Evolutionary conservation across 768 basidiomycete genomes (phyloP).

Genomic region (Lyophyllum semitale): DNA sequence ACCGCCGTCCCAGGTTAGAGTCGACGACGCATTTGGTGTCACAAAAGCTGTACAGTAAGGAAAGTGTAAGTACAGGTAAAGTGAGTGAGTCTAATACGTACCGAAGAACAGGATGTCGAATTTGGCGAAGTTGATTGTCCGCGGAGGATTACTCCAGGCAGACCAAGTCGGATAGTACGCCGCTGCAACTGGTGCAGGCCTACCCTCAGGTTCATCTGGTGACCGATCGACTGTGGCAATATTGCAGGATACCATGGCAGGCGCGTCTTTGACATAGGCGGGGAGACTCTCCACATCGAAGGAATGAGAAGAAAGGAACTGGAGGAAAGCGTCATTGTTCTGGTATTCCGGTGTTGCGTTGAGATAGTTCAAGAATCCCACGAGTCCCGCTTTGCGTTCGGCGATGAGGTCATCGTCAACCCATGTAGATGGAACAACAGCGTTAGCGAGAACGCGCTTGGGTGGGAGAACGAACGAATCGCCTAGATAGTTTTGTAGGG

Average conservation of each 20-base stretch:
- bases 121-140: slow-evolving; percentile 58
- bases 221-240: not conserved
- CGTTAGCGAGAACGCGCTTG: slow-evolving; percentile 41
- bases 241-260: slow-evolving; percentile 10
- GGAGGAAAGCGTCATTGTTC: slow-evolving; percentile 26
- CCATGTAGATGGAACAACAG: slow-evolving; percentile 48
- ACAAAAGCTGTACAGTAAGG: slow-evolving; percentile 60
- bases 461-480: slow-evolving; percentile 35
- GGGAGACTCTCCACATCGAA: not conserved
- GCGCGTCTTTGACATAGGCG: not conserved
- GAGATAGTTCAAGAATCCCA: slow-evolving; percentile 37
- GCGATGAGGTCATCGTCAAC: slow-evolving; percentile 44
- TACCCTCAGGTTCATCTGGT: not conserved
- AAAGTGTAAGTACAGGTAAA: not conserved
- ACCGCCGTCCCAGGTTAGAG: slow-evolving; percentile 53
- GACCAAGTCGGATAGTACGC: slow-evolving; percentile 59
- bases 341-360: slow-evolving; percentile 28
- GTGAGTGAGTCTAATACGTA: slow-evolving; percentile 20
- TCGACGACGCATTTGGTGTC: slow-evolving; percentile 57
- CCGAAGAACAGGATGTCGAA: slow-evolving; percentile 72
- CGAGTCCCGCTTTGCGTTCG: slow-evolving; percentile 45
- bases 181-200: slow-evolving; percentile 34
- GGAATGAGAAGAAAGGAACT: slow-evolving; percentile 30
- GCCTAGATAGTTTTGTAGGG: slow-evolving; percentile 18
- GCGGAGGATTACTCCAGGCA: slow-evolving; percentile 47